Base-by-base conservation (phyloP, 2,329 filamentous ascomycete species). In the Alternaria gaisen region DNA sequence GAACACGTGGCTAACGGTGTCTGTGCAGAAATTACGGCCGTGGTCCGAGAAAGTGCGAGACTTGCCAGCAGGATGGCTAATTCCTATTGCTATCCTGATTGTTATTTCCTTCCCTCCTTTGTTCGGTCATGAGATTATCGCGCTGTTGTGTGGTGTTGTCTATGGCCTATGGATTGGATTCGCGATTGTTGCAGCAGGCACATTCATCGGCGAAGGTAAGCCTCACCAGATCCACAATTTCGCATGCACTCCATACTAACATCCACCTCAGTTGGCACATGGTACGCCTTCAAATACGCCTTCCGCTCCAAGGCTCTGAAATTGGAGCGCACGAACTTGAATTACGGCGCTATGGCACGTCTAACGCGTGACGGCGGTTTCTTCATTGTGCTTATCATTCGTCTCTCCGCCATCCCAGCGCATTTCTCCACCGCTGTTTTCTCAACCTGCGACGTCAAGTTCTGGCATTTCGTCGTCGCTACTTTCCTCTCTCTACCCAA, bases 391-490 rank as follows among this genome's bases (percentile, higher is more conserved):
- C 68, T 77, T 11, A 34, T 77, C 22, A 77, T 77, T 54, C 73
- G 75, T 8, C 67, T 77, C 8, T 72, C 69, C 36, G 75, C 73
- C n/a, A 69, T 77, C 28, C 75, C 75, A 9, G 67, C 73, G 36
- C 75, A 77, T 61, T 77, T 77, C 61, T 73, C 69, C 20, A 76
- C 74, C 18, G 75, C 74, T 42, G 74, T 77, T 1, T 77, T 77
- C 53, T 75, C 72, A 20, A 77, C 75, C 36, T 77, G 74, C 65
- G 72, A 77, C 60, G 75, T 77, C 48, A 76, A 75, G 18, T 77
- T 77, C 63, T 76, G 73, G 71, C 66, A 72, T 56, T 77, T 77
- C 34, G 67, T 73, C 38, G 67, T 77, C 41, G 73, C 75, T 1
- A 77, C 75, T 5, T 68, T 77, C 41, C 61, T 74, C 30, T 76